Base-by-base conservation (phyloP, 1,284 basidiomycete species). In the Phlebopus sp. region DNA sequence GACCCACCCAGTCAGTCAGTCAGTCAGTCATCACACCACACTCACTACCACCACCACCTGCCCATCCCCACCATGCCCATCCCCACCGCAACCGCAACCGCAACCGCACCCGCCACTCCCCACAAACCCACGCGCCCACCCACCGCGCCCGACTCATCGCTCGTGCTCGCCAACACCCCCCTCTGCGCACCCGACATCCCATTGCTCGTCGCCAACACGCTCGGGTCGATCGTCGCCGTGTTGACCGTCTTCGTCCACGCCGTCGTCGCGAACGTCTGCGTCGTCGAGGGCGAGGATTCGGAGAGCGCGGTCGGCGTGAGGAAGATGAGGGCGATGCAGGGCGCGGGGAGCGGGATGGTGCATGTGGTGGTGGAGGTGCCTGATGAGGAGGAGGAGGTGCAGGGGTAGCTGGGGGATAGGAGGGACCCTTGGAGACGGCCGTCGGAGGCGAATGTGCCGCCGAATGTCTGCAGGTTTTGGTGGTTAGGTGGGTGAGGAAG, bases 321-420 rank as follows among this genome's bases (percentile, higher is more conserved):
- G 74, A 86, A 90, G 18, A 91, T 85, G 43, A 91, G 70, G 4
- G 85, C 87, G 46, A 81, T 78, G 10, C 77, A 77, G 0, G 89
- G 88, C 1, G 86, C 86, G n/a, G 78, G 78, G 18, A 91, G 81
- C 2, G 69, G 71, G 46, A 91, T 70, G 6, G 63, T 53, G 66
- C 89, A 91, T 1, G 70, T 67, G 46, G 79, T 77, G 47, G 71
- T 65, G 5, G 62, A 53, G 21, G 67, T 56, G 50, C 73, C n/a
- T n/a, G n/a, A n/a, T n/a, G 21, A 23, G 21, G 21, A 23, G 4
- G 21, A 23, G 21, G 21, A 23, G 21, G 21, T 67, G 59, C 81
- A 82, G 7, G 58, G 47, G 37, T 78, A 69, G 1, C 68, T 71
- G 41, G 69, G 57, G 11, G 79, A 73, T 13, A 60, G 49, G 27